Conservation (phyloP, 805 yeast genomes). For the Candida nonsorbophila region DNA sequence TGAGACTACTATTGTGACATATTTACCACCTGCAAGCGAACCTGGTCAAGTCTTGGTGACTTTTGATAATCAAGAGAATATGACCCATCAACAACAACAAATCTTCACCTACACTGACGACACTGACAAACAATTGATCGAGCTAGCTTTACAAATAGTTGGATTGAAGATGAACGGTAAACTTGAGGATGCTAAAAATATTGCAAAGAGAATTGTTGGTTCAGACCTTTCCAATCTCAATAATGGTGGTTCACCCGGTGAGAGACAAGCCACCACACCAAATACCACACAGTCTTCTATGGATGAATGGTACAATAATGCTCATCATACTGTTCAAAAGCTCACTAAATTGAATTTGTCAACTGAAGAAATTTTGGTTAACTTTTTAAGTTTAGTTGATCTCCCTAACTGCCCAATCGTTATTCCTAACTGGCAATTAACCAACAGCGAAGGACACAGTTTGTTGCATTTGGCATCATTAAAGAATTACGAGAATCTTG, state of each 20-base stretch:
- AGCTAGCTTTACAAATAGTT: conserved; percentile 91
- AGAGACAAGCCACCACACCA: neutral
- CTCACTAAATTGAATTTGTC: conserved; percentile 40
- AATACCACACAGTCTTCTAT: neutral
- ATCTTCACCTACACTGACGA: conserved; percentile 92
- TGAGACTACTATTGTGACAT: conserved; percentile 87
- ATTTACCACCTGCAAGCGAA: conserved; percentile 82
- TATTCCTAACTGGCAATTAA: conserved; percentile 72
- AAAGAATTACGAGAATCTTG: conserved; percentile 62
- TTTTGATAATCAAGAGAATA: conserved; percentile 51
- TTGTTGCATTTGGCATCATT: conserved; percentile 81
- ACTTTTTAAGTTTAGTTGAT: conserved; percentile 54
- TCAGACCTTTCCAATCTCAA: conserved; percentile 27
- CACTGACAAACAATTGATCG: conserved; percentile 90
- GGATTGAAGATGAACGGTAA: conserved; percentile 96
- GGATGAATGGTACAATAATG: conserved; percentile 51
- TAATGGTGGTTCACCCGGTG: conserved; percentile 3
- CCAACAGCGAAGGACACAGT: conserved; percentile 81
- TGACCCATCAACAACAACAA: conserved; percentile 39
- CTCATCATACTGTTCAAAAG: conserved; percentile 45
- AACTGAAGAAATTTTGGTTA: conserved; percentile 46
- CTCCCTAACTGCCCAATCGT: conserved; percentile 57
- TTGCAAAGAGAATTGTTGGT: conserved; percentile 88
- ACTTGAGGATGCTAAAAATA: conserved; percentile 89
- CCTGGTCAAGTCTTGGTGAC: conserved; percentile 92